Evolutionary conservation across 2,329 filamentous ascomycete species (phyloP).

Genomic region (Atkinsonella hypoxylon): DNA sequence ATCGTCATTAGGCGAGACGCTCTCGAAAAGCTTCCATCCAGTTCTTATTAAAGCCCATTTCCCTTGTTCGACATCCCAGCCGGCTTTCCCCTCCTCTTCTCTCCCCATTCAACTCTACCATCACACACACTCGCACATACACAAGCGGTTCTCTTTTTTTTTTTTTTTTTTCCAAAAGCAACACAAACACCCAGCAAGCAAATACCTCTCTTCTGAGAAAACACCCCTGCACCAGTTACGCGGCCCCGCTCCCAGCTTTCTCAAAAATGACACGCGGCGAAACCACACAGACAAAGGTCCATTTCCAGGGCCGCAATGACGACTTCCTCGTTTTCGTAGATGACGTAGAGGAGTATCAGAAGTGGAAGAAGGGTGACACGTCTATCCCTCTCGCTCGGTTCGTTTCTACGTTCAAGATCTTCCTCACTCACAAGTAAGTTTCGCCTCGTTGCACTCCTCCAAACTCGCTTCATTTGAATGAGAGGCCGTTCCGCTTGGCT

Average conservation of each 20-base stretch:
- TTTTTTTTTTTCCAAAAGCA: background rate
- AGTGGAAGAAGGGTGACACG: slow-evolving; percentile 68
- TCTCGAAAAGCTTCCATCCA: background rate
- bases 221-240: background rate
- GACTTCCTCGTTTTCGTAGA: slow-evolving; percentile 51
- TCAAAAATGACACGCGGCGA: slow-evolving; percentile 60
- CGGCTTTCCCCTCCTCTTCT: background rate
- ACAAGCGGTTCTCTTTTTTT: background rate
- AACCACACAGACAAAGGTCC: slow-evolving; percentile 60
- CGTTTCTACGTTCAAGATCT: slow-evolving; percentile 79
- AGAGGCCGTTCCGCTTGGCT: background rate
- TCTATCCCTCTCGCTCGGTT: slow-evolving; percentile 73
- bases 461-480: background rate
- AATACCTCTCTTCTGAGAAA: background rate
- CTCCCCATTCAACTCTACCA: background rate
- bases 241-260: background rate
- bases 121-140: background rate
- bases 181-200: background rate
- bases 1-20: background rate
- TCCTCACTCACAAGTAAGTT: slow-evolving; percentile 77
- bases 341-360: slow-evolving; percentile 50
- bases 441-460: background rate
- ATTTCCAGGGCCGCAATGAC: slow-evolving; percentile 62
- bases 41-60: background rate
- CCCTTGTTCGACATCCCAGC: too few relatives aligned